A percentile compares a stretch with the other conserved stretches of the same genome.
Conservation (phyloP, 805 yeast species). For the Kluyveromyces lactis region DNA sequence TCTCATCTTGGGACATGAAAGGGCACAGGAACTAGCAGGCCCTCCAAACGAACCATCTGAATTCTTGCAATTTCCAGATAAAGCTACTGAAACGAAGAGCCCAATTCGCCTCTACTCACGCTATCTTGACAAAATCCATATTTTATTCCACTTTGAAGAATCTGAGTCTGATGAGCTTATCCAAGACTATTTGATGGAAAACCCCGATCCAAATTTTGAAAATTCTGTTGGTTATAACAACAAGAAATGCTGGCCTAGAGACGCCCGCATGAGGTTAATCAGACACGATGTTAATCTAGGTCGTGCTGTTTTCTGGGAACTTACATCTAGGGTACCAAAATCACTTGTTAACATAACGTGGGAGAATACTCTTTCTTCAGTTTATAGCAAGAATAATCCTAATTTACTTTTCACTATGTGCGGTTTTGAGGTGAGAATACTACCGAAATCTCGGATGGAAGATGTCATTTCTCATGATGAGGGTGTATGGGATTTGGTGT, state of each 20-base stretch:
- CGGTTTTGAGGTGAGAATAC: slow-evolving; percentile 87
- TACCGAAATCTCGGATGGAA: slow-evolving; percentile 59
- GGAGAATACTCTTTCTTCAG: slow-evolving; percentile 77
- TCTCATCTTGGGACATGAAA: slow-evolving; percentile 70
- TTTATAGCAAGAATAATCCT: slow-evolving; percentile 85
- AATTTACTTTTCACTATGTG: slow-evolving; percentile 83
- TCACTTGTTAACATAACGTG: slow-evolving; percentile 67
- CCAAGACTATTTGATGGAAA: slow-evolving; percentile 68
- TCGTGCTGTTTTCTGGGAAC: slow-evolving; percentile 86
- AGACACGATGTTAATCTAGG: slow-evolving; percentile 89
- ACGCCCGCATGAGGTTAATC: slow-evolving; percentile 82
- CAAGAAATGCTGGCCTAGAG: slow-evolving; percentile 91
- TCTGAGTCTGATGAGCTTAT: slow-evolving; percentile 70
- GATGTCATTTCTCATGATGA: slow-evolving; percentile 55
- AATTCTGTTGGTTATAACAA: slow-evolving; percentile 80
- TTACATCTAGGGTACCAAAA: slow-evolving; percentile 68
- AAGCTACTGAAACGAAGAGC: slow-evolving; percentile 50
- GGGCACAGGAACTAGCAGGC: slow-evolving; percentile 87
- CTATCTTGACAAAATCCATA: slow-evolving; percentile 72
- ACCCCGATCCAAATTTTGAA: slow-evolving; percentile 90
- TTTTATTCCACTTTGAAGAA: slow-evolving; percentile 65
- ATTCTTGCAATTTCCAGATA: slow-evolving; percentile 62
- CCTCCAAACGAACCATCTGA: slow-evolving; percentile 60
- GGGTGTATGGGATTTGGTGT: slow-evolving; percentile 84
- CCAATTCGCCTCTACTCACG: slow-evolving; percentile 80